Conservation (phyloP, 208 protist species). For the Endotrypanum monterogeii region DNA sequence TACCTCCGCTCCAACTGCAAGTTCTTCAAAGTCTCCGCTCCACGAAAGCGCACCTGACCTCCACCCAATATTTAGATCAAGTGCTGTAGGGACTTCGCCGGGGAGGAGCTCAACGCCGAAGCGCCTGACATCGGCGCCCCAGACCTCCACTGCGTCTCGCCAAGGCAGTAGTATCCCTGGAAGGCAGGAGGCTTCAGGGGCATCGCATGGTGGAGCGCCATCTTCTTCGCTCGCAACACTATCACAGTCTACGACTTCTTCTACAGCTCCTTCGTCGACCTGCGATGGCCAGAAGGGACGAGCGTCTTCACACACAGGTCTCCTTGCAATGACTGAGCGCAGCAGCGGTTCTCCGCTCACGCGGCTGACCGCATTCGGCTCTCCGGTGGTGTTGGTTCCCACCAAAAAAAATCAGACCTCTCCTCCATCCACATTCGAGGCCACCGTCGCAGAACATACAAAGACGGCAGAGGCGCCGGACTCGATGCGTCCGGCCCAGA, state of each 20-base stretch:
- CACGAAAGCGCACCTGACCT: background rate
- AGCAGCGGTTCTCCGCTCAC: background rate
- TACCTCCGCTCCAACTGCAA: too few relatives aligned
- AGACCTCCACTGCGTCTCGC: background rate
- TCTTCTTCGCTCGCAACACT: background rate
- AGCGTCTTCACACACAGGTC: background rate
- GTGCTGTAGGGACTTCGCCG: background rate
- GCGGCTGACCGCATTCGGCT: background rate
- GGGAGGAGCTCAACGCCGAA: background rate
- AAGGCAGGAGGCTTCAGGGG: background rate
- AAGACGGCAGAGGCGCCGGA: background rate
- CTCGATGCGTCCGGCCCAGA: background rate
- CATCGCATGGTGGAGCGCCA: background rate
- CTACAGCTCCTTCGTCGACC: background rate
- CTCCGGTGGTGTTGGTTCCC: constrained; percentile 1
- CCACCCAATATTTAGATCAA: background rate
- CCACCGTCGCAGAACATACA: background rate
- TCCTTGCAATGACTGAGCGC: background rate
- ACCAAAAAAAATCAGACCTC: background rate
- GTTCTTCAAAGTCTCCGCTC: background rate
- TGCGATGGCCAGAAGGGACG: background rate
- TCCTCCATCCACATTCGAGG: background rate
- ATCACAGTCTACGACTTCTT: background rate
- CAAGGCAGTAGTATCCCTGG: background rate
- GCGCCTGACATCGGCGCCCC: background rate